A percentile compares a stretch with the other conserved stretches of the same genome.
phyloP scores from a whole-genome alignment of 345 rosid species.

The Barbarea vulgaris region DNA sequence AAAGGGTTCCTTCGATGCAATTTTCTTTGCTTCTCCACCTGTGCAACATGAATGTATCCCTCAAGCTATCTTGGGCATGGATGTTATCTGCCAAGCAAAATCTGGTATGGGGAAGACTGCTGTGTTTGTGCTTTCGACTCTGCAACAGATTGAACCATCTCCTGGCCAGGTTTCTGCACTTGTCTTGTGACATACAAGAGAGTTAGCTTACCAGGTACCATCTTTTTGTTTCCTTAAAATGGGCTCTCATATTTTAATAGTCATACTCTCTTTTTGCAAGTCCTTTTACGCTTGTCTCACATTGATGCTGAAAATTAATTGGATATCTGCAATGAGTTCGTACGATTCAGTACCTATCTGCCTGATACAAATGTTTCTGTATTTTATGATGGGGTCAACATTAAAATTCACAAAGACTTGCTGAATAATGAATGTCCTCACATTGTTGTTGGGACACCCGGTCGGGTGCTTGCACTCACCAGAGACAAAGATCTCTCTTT shows the following conservation, averaged over 20 bases:
- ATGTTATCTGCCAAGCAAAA: constrained; percentile 98
- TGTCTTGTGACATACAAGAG: constrained; percentile 92
- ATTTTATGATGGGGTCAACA: constrained; percentile 94
- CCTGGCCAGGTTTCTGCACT: constrained; percentile 95
- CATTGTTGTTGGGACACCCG: constrained; percentile 98
- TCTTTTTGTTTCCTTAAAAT: not conserved
- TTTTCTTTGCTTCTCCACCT: constrained; percentile 86
- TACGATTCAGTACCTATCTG: constrained; percentile 93
- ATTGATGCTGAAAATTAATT: not conserved
- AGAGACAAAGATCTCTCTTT: constrained; percentile 94
- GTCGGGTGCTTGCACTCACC: constrained; percentile 83
- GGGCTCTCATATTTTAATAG: not conserved
- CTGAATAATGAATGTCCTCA: constrained; percentile 99
- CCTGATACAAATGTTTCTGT: constrained; percentile 92
- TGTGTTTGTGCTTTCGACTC: constrained; percentile 84
- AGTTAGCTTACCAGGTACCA: constrained; percentile 85
- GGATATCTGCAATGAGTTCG: constrained; percentile 94
- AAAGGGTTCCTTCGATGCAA: constrained; percentile 67
- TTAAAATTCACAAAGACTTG: constrained; percentile 84
- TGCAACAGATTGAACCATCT: constrained; percentile 91
- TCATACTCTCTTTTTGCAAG: not conserved
- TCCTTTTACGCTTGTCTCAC: not conserved
- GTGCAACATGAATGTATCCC: constrained; percentile 99
- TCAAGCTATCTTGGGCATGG: constrained; percentile 98
- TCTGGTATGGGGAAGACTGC: constrained; percentile 99